Base-by-base conservation (phyloP, 306 rosid genomes). In the Arachis hypogaea region DNA sequence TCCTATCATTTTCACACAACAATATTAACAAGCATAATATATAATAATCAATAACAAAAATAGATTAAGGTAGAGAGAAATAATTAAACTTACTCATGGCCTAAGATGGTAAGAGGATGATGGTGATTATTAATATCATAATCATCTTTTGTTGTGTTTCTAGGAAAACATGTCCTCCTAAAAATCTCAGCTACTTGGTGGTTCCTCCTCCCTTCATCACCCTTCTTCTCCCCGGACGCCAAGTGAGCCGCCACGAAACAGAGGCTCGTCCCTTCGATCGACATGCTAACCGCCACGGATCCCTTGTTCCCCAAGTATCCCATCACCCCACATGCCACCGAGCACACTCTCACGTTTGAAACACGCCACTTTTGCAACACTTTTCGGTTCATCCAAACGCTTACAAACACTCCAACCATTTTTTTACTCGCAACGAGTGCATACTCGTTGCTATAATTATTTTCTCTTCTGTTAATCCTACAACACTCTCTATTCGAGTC, bases 271-370 rank as follows among this genome's bases (percentile, higher is more conserved):
- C 99, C 96, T 86, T 94, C 99, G 71, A 94, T 86, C 8, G 86
- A 78, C 93, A 94, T 81, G 69, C 97, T 92, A 33, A 92, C 96
- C 5, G 95, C 91, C 61, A 94, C 90, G 1, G 92, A 82, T 7
- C 99, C 99, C 85, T 94, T 91, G 84, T 94, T 94, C 50, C 99
- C 99, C 69, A 94, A 85, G 54, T 49, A 92, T n/a, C 97, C 99
- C 99, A 94, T 92, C 73, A 92, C 89, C 54, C 99, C 99, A 69
- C 99, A 94, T 5, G 95, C 97, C 82, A 94, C 97, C 0, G 93
- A 88, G 45, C 90, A 81, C 16, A 94, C 97, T 50, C 86, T 94
- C 66, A 89, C 97, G 61, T 89, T 80, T 22, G 97, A 88, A 12
- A 94, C 74, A 74, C 83, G 18, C 46, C 81, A 75, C 79, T 85